Percentiles rank a stretch among this genome's conserved stretches.
phyloP scores from a whole-genome alignment of 169 alveolate species.

The Eimeria nieschulzi region DNA sequence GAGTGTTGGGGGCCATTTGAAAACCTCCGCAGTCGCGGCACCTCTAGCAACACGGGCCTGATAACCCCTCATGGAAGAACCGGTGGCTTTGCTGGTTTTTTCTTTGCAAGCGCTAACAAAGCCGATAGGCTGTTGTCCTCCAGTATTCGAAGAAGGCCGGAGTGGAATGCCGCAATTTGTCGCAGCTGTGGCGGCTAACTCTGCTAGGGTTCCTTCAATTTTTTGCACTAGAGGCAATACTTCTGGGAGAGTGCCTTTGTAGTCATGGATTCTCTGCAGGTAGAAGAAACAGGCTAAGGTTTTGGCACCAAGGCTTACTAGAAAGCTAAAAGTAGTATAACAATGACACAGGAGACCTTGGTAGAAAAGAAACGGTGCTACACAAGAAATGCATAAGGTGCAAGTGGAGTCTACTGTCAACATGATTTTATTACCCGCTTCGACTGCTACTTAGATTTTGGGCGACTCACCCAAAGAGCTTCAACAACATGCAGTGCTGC shows the following conservation, averaged over 20 bases:
- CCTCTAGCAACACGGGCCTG: slow-evolving; percentile 48
- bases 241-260: slow-evolving; percentile 26
- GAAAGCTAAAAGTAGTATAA: too few species aligned
- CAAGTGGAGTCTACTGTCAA: too few species aligned
- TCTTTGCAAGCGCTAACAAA: neutral
- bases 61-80: neutral
- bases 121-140: neutral
- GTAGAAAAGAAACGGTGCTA: too few species aligned
- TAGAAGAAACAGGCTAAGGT: neutral
- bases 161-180: neutral
- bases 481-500: slow-evolving; percentile 39
- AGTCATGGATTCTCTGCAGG: slow-evolving; percentile 44
- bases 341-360: too few species aligned
- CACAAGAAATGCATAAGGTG: too few species aligned
- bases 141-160: neutral
- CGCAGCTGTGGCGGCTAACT: slow-evolving; percentile 46
- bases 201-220: slow-evolving; percentile 34
- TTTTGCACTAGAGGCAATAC: slow-evolving; percentile 16
- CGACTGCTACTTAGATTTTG: too few species aligned
- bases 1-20: slow-evolving; percentile 26
- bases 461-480: slow-evolving; percentile 40
- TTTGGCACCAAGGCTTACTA: too few species aligned
- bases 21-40: slow-evolving; percentile 50
- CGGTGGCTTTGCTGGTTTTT: neutral
- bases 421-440: too few species aligned